Evolutionary conservation across 768 basidiomycete species (phyloP), one percentile per base, ranked within the genome.

Genomic region (Sarcomyxa edulis): DNA sequence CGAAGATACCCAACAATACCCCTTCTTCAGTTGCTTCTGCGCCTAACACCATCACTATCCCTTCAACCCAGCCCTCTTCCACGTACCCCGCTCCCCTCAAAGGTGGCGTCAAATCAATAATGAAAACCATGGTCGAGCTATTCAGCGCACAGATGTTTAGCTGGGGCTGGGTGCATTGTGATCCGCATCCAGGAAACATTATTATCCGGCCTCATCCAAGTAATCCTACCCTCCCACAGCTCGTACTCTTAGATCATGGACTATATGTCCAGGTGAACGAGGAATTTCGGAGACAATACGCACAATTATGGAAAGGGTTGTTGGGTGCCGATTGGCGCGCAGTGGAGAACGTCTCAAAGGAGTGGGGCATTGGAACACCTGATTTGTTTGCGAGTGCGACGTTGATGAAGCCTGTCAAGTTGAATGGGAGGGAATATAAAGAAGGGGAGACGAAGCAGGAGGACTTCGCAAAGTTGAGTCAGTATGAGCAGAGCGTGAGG

Each of bases 171-270:
- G 83, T 92, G 3, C 82, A 89, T 57, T 90, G 90, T 52, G 78
- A 81, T 40, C 78, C 77, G 1, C 78, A 86, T 47, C 81, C 82
- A 2, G 84, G 86, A 7, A 90, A 95, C 58, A 73, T 94, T 43
- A 76, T 78, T 59, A 76, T 83, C 49, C 86, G 73, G 6, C 76
- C 75, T 1, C 60, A 77, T 18, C 78, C 79, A 14, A 52, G 52
- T 11, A 48, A 63, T 14, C 71, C 69, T 0, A 49, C 47, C 6
- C 49, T 56, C 5, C 70, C 78, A 2, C 81, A 86, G 49, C 67
- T 91, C 45, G 84, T 96, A 22, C 68, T 96, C 9, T 77, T 97
- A 49, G 94, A 97, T 54, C 94, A 97, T 55, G 94, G 94, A 1
- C 65, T 97, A 8, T 96, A 95, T 53, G 86, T 94, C 26, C 65